These are phyloP conservation scores for Chalciporus pseudorubinellus DNA, from an alignment of 768 basidiomycete genomes.

Conservation along the genomic window DNA sequence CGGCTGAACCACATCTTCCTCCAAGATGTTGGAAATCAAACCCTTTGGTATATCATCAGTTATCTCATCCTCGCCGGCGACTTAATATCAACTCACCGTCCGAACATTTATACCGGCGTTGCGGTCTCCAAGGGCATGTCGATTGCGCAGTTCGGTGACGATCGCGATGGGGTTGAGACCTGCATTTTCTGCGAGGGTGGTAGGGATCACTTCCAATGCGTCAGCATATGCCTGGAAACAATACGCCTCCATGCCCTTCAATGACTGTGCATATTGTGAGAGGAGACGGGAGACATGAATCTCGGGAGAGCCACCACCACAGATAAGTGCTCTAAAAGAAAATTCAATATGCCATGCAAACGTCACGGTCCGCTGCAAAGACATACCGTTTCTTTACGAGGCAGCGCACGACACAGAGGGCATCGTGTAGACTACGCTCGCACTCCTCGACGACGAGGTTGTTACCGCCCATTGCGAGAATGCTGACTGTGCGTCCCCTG, in stretches of 20 bases:
- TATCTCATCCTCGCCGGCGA: not conserved
- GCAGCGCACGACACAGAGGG: constrained; percentile 97
- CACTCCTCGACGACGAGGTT: constrained; percentile 93
- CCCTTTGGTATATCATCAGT: constrained; percentile 51
- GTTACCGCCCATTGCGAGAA: constrained; percentile 94
- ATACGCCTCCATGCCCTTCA: constrained; percentile 98
- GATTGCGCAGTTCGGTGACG: constrained; percentile 95
- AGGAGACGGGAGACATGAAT: constrained; percentile 93
- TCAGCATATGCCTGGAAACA: constrained; percentile 99
- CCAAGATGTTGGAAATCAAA: constrained; percentile 93
- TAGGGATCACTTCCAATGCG: constrained; percentile 96
- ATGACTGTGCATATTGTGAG: constrained; percentile 85
- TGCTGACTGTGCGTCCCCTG: constrained; percentile 89
- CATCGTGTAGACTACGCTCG: constrained; percentile 96
- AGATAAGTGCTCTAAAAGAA: constrained; percentile 74
- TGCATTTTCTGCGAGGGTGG: constrained; percentile 96
- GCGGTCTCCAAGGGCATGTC: constrained; percentile 91
- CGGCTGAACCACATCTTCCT: constrained; percentile 97
- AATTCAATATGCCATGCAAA: not conserved
- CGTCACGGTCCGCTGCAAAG: not conserved
- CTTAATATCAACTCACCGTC: constrained; percentile 57
- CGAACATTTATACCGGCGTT: constrained; percentile 98
- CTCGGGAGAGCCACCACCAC: constrained; percentile 96
- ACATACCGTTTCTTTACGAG: constrained; percentile 94
- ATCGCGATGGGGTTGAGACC: constrained; percentile 97